Base-by-base conservation (phyloP, 2,329 filamentous ascomycete genomes). In the Trichoderma sp. region DNA sequence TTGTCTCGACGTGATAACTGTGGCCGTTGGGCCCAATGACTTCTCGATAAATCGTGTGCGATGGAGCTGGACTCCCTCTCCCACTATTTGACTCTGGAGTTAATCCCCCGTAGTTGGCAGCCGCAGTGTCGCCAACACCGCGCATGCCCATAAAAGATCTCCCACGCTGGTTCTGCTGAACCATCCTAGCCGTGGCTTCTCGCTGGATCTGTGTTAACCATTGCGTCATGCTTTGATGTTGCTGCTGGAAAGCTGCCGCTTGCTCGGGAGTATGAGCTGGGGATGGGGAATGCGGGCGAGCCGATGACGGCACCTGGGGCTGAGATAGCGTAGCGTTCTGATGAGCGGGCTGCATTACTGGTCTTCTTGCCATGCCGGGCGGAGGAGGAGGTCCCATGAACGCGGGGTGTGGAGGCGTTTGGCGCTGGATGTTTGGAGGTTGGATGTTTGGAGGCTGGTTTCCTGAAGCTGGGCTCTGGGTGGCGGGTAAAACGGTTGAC, bases 161-260 rank as follows among this genome's bases (percentile, higher is more conserved):
- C 35, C 76, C 77, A 60, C 80, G 77, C 71, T 84, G 84, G 56
- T 82, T 82, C 71, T 83, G 83, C 49, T 78, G 81, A 65, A 79
- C 78, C 61, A 80, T 77, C 13, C 77, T 81, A 49, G 78, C 78
- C 75, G 79, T 79, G 8, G 82, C 81, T 64, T 86, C 83, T 33
- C 81, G 78, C 70, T 85, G 84, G n/a, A 85, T 75, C 56, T 83
- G 83, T 27, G 77, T 81, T 70, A 86, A 74, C 76, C 84, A 83
- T 56, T 82, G 80, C 27, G 79, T 79, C 77, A 84, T 79, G 21
- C 79, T 77, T 66, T 83, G 81, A 47, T 83, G 81, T 40, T 83
- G 77, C n/a, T 78, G 78, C 60, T 79, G 78, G 60, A 78, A 77
- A 49, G 73, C 73, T n/a, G 75, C 76, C 33, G 73, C 74, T 62